Percentiles rank a stretch among this genome's conserved stretches.
These are phyloP conservation scores for Neurospora sp. DNA, from an alignment of 495 filamentous ascomycete genomes.

Conservation along the genomic window DNA sequence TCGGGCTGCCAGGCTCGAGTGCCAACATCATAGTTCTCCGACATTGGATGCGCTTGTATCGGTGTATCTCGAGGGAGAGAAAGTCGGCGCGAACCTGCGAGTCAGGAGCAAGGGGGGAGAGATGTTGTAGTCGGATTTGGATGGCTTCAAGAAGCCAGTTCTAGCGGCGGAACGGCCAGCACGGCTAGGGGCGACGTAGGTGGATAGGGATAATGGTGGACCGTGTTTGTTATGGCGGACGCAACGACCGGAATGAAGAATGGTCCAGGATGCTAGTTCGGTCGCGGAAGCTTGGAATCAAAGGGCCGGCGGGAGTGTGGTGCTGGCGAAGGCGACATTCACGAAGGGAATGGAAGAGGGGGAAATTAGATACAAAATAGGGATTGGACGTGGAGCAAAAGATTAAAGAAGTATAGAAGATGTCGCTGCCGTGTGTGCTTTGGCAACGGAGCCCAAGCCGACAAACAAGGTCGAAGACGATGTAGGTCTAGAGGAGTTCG, in stretches of 20 bases:
- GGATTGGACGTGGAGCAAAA: neutral
- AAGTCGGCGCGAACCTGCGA: constrained; percentile 1
- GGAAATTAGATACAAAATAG: constrained; percentile 1
- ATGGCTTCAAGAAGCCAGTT: constrained; percentile 18
- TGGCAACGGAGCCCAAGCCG: neutral
- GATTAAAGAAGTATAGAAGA: neutral
- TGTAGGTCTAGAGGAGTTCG: neutral
- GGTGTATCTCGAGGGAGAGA: constrained; percentile 2
- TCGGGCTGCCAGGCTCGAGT: constrained; percentile 98
- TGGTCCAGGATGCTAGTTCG: neutral
- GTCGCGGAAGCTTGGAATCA: constrained; percentile 1
- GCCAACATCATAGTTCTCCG: constrained; percentile 93
- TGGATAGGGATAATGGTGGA: constrained; percentile 2
- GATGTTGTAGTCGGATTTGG: constrained; percentile 1
- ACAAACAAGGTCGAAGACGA: neutral
- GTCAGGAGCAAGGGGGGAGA: neutral
- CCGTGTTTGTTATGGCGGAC: constrained; percentile 5
- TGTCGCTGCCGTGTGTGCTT: neutral
- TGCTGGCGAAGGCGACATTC: constrained; percentile 12
- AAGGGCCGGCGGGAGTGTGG: constrained; percentile 9
- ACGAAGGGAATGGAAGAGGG: constrained; percentile 1
- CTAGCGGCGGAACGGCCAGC: constrained; percentile 9
- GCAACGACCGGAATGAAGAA: neutral
- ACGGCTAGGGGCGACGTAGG: constrained; percentile 3
- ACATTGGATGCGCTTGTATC: constrained; percentile 49